phyloP scores from a whole-genome alignment of 2,329 filamentous ascomycete genomes.

The Rutstroemia sp. region DNA sequence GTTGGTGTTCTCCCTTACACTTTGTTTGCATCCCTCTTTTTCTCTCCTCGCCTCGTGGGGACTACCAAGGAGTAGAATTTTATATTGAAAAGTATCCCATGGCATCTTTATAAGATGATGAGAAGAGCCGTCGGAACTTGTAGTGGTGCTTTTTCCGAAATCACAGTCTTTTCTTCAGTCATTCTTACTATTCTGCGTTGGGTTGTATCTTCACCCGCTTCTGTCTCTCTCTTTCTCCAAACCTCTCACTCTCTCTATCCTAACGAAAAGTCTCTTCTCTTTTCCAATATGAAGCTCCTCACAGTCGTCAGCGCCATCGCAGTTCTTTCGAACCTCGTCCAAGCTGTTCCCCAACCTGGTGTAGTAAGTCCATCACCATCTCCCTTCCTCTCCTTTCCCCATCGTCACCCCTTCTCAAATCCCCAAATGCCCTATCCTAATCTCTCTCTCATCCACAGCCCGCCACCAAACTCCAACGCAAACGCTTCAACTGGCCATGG shows the following conservation, averaged over 20 bases:
- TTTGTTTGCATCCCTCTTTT: background rate
- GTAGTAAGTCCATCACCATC: background rate
- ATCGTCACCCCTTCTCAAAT: background rate
- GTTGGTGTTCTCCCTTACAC: slow-evolving; percentile 1
- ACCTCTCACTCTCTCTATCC: background rate
- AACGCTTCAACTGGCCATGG: slow-evolving; percentile 4
- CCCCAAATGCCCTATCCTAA: background rate
- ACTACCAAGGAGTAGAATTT: background rate
- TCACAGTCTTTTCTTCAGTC: background rate
- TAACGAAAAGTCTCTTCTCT: background rate
- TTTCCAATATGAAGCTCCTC: slow-evolving; percentile 15
- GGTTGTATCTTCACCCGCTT: background rate
- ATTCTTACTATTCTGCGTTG: background rate
- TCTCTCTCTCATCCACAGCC: background rate
- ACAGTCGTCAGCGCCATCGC: slow-evolving; percentile 7
- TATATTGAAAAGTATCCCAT: background rate
- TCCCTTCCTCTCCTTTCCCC: background rate
- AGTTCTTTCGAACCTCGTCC: slow-evolving; percentile 10
- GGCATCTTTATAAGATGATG: slow-evolving; percentile 5
- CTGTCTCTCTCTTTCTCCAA: background rate
- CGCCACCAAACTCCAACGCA: background rate
- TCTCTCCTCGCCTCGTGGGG: slow-evolving; percentile 1
- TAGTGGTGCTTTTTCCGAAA: background rate
- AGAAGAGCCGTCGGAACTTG: background rate
- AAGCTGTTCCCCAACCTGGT: slow-evolving; percentile 3